Conservation (phyloP, 257 asterid genomes). For the Hygrophila difformis region DNA sequence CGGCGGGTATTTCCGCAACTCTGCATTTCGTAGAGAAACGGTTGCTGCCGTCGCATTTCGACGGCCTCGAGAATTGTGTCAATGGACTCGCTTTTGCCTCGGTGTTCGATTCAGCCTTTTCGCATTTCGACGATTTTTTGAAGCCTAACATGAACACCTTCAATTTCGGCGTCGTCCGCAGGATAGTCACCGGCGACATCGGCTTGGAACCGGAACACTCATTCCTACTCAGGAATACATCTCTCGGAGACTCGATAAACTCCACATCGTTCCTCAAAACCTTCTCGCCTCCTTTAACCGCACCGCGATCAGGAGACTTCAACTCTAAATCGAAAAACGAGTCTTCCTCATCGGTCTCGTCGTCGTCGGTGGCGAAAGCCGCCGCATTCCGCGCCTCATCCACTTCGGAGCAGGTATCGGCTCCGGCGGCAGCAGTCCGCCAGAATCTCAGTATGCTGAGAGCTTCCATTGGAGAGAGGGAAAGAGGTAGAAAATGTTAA, state of each 20-base stretch:
- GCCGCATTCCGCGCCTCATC: constrained; percentile 20
- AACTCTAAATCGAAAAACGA: constrained; percentile 75
- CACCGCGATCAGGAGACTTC: constrained; percentile 24
- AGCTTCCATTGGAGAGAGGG: constrained; percentile 44
- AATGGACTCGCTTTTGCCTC: constrained; percentile 28
- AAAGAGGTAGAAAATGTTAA: not conserved
- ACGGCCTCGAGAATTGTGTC: constrained; percentile 15
- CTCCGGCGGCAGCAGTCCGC: constrained; percentile 27
- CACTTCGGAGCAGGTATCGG: constrained; percentile 26
- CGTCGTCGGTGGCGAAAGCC: constrained; percentile 21
- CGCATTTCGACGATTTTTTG: constrained; percentile 26
- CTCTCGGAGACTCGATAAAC: constrained; percentile 39
- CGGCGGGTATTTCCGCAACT: constrained; percentile 13
- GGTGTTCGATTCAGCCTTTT: constrained; percentile 16
- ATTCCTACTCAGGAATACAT: constrained; percentile 28
- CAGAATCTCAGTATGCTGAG: constrained; percentile 50
- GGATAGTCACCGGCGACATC: constrained; percentile 38
- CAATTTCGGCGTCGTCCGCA: constrained; percentile 50
- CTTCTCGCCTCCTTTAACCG: constrained; percentile 1
- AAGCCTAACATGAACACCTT: constrained; percentile 35
- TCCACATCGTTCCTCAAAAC: constrained; percentile 16
- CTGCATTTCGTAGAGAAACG: constrained; percentile 20
- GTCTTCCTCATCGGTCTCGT: constrained; percentile 45
- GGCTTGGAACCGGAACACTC: constrained; percentile 32
- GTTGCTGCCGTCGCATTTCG: constrained; percentile 21